Evolutionary conservation across 345 rosid genomes (phyloP), one percentile per base, ranked within the genome.

Genomic region (Orychophragmus violaceus): DNA sequence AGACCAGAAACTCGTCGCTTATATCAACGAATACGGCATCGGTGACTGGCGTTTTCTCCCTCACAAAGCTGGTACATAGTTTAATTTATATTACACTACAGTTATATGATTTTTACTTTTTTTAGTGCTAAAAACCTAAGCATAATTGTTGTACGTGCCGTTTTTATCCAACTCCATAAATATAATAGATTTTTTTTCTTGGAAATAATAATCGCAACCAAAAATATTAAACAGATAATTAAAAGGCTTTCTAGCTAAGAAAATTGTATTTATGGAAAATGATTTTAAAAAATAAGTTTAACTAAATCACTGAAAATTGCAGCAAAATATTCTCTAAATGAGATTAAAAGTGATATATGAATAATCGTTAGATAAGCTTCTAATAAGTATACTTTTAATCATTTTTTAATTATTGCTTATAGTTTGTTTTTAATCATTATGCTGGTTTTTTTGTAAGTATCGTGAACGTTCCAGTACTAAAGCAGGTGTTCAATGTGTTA

Each of bases 21-120:
- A 51, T 62, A 82, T 90, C 3, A 62, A 66, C 19, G 52, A 73
- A 25, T 66, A 81, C 35, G 95, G 95, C 29, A 69, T 56, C 41
- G 89, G 83, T 66, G 83, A 83, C 23, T 90, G 97, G 97, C 82
- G 84, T 37, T 72, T 79, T 10, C 85, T 88, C 33, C 89, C 95
- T 1, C 71, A 65, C 53, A 77, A 48, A 55, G 96, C 96, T n/a
- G 97, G 97, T 55, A 39, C 1, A 3, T 5, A 27, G n/a, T n/a
- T n/a, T 45, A 45, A 18, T 16, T 6, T 45, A 48, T 48, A 2
- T 46, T 44, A 29, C 39, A 32, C 39, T 18, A 39, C 17, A 39
- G 7, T 4, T 33, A 19, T 12, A 11, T 12, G 11, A 36, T 36
- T 39, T 39, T 23, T 14, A 8, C 4, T 59, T 7, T 58, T 6